Percentiles rank a stretch among this genome's conserved stretches.
phyloP scores from a whole-genome alignment of 805 yeast genomes.

The Candida ficus region DNA sequence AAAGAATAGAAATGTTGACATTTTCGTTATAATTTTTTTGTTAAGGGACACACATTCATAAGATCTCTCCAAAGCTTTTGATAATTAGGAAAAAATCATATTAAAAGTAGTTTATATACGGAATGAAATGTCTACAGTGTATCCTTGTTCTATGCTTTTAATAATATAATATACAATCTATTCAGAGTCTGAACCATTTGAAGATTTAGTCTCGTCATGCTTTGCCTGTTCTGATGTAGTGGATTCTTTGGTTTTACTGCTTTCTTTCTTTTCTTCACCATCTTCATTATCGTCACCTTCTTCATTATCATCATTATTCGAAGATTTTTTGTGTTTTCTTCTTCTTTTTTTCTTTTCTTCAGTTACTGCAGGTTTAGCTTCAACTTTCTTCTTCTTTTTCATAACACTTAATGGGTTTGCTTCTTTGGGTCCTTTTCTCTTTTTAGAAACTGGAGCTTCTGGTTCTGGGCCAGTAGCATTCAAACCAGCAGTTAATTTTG shows the following conservation, averaged over 20 bases:
- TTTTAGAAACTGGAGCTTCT: constrained; percentile 29
- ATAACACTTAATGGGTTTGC: constrained; percentile 91
- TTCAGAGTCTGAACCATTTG: too few species aligned
- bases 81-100: too few species aligned
- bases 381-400: constrained; percentile 48
- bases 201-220: too few species aligned
- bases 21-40: too few species aligned
- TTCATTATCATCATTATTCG: constrained; percentile 9
- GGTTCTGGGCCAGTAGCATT: constrained; percentile 58
- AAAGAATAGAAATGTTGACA: too few species aligned
- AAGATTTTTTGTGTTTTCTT: constrained; percentile 20
- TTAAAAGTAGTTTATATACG: too few species aligned
- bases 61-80: too few species aligned
- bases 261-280: neutral
- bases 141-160: too few species aligned
- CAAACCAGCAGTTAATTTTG: constrained; percentile 73
- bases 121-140: too few species aligned
- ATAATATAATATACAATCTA: too few species aligned
- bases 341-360: constrained; percentile 18
- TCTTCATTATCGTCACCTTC: neutral
- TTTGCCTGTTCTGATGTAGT: too few species aligned
- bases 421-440: constrained; percentile 66
- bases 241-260: neutral
- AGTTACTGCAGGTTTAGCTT: constrained; percentile 6
- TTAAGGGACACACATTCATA: too few species aligned